Percentiles rank a stretch among this genome's conserved stretches.
Evolutionary conservation across 2,329 filamentous ascomycete species (phyloP).

Genomic region (Cladobotryum mycophilum): DNA sequence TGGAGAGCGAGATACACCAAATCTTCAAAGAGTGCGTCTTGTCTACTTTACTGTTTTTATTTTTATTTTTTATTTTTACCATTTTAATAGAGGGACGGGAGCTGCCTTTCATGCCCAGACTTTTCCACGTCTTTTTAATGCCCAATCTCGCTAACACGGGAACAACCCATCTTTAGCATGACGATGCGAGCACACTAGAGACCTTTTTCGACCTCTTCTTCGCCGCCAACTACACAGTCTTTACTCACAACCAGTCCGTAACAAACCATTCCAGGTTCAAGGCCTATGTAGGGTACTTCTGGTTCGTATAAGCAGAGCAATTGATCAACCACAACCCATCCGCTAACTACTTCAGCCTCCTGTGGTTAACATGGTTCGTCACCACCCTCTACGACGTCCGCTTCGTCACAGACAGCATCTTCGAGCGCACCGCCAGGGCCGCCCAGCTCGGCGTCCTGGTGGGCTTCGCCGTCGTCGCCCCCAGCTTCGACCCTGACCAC

Average conservation of each 20-base stretch:
- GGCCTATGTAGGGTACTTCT: slow-evolving; percentile 32
- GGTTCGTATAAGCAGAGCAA: slow-evolving; percentile 13
- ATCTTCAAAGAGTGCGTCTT: background rate
- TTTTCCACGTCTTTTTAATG: no score
- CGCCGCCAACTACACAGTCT: slow-evolving; percentile 58
- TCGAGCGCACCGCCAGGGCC: slow-evolving; percentile 52
- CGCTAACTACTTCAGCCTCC: slow-evolving; percentile 31
- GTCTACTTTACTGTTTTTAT: background rate
- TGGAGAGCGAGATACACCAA: background rate
- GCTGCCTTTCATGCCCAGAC: background rate
- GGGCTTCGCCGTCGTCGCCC: slow-evolving; percentile 56
- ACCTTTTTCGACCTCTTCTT: slow-evolving; percentile 36
- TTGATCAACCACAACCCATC: no score
- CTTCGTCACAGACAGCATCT: slow-evolving; percentile 58
- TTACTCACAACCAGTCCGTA: slow-evolving; percentile 31
- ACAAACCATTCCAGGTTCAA: slow-evolving; percentile 27
- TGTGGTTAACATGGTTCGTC: slow-evolving; percentile 66
- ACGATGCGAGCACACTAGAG: slow-evolving; percentile 31
- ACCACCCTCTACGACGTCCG: slow-evolving; percentile 60
- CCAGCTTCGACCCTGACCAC: slow-evolving; percentile 34
- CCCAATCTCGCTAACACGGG: background rate
- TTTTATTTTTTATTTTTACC: background rate
- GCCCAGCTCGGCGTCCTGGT: slow-evolving; percentile 59
- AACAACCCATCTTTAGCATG: slow-evolving; percentile 18
- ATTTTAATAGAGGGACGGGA: no score